These are phyloP conservation scores for Phanerochaete sordida DNA, from an alignment of 768 basidiomycete genomes.

Conservation along the genomic window DNA sequence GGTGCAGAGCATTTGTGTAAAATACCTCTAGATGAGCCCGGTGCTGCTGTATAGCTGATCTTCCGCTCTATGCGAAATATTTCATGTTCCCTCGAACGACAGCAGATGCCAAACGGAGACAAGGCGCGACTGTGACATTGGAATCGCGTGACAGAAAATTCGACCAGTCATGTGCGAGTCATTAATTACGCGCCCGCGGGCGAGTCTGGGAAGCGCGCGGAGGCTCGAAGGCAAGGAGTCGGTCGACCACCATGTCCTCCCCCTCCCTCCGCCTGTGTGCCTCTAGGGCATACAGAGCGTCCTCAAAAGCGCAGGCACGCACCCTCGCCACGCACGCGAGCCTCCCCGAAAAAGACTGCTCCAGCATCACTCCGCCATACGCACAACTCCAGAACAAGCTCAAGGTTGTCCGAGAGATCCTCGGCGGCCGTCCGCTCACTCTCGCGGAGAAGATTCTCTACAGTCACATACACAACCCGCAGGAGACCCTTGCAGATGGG, in stretches of 20 bases:
- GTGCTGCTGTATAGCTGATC: too few relatives aligned
- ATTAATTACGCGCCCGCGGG: neutral
- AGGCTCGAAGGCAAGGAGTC: neutral
- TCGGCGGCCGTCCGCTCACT: slow-evolving; percentile 76
- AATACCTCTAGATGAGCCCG: too few relatives aligned
- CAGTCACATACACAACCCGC: slow-evolving; percentile 82
- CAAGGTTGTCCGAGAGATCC: slow-evolving; percentile 58
- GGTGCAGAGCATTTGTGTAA: too few relatives aligned
- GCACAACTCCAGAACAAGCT: slow-evolving; percentile 65
- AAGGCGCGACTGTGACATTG: neutral
- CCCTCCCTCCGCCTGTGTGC: slow-evolving; percentile 5
- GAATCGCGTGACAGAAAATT: neutral
- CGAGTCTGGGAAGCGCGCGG: neutral
- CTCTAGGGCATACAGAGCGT: neutral
- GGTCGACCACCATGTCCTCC: slow-evolving; percentile 9
- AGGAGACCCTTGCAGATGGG: slow-evolving; percentile 59
- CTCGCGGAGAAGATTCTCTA: slow-evolving; percentile 98
- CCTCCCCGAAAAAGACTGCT: slow-evolving; percentile 52
- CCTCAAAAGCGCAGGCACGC: slow-evolving; percentile 6
- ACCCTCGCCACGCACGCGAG: slow-evolving; percentile 36
- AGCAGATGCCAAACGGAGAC: too few relatives aligned
- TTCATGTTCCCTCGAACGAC: too few relatives aligned
- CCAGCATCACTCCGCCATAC: slow-evolving; percentile 86
- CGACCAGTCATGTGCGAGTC: neutral
- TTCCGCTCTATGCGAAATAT: too few relatives aligned